Evolutionary conservation across 2,329 filamentous ascomycete species (phyloP).

Genomic region (Cytospora paraplurivora): DNA sequence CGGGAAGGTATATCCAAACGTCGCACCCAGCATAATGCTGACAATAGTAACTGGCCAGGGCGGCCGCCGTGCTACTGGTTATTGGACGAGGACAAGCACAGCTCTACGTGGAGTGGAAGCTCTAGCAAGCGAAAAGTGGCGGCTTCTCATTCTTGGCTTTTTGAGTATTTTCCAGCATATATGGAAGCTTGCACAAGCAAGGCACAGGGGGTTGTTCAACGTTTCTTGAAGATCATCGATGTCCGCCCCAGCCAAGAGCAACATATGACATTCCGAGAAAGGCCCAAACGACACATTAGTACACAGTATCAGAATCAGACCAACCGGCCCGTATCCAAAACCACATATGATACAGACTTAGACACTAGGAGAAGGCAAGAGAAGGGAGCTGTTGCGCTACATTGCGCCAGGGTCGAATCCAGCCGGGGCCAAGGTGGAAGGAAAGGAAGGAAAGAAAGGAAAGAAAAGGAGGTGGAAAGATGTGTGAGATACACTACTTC

Average conservation of each 20-base stretch:
- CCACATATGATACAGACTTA: neutral
- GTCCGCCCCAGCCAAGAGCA: neutral
- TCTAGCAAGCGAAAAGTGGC: neutral
- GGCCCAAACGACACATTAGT: neutral
- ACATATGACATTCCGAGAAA: neutral
- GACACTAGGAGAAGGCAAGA: neutral
- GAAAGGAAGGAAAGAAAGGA: too few species aligned
- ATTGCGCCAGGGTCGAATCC: too few species aligned
- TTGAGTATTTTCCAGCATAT: neutral
- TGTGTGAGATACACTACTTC: constrained; percentile 43
- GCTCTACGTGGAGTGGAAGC: neutral
- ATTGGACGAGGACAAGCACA: neutral
- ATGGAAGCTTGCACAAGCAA: neutral
- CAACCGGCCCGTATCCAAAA: neutral
- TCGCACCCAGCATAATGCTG: neutral
- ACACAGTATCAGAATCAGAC: neutral
- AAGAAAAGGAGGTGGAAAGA: constrained; percentile 21
- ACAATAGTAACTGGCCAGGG: neutral
- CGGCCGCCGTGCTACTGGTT: neutral
- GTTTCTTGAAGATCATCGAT: neutral
- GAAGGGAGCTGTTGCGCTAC: neutral
- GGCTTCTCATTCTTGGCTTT: neutral
- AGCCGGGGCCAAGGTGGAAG: neutral
- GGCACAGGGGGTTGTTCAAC: neutral
- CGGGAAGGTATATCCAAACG: neutral